Base-by-base conservation (phyloP, 768 basidiomycete species). In the Boletus rubroflammeus region DNA sequence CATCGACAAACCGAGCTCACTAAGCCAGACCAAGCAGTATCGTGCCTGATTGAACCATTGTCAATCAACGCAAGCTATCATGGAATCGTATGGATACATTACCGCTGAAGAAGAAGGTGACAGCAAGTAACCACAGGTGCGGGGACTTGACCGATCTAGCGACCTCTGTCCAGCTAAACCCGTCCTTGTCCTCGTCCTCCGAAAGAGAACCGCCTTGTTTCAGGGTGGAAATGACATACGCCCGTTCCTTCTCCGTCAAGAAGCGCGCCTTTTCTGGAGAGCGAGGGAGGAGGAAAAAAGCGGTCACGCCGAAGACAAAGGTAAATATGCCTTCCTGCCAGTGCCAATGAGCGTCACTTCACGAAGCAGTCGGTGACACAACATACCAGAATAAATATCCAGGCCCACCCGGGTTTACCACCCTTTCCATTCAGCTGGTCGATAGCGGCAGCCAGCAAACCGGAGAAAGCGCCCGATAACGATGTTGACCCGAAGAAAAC, bases 301-400 rank as follows among this genome's bases (percentile, higher is more conserved):
- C 74, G 2, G 66, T 28, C 4, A 80, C 31, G 7, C 86, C 88
- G 55, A 85, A 81, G 3, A 79, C 44, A 52, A 81, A 70, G 0
- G 86, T 87, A 67, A 90, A 82, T 3, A 79, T 68, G 1, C 88
- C 88, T 67, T 88, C 81, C 69, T 74, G 35, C 26, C 29, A 7
- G 17, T 23, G 35, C 2, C 13, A 5, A 35, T 61, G 14, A 55
- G 43, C 21, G 15, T 35, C 35, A 41, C n/a, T 25, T 42, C 9
- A 21, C 2, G 26, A 39, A 9, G 2, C 1, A 17, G 38, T 42
- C 3, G 23, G 32, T 6, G 4, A 3, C 38, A 38, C 5, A 1
- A 55, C 67, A 1, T 64, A 81, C 79, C 17, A 81, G 39, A 36
- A 82, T 80, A 58, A 82, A 81, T 58, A 83, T 76, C 83, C 81